Evolutionary conservation across 2,329 filamentous ascomycete species (phyloP), one percentile per base, ranked within the genome.

Genomic region (Colletotrichum sp.): DNA sequence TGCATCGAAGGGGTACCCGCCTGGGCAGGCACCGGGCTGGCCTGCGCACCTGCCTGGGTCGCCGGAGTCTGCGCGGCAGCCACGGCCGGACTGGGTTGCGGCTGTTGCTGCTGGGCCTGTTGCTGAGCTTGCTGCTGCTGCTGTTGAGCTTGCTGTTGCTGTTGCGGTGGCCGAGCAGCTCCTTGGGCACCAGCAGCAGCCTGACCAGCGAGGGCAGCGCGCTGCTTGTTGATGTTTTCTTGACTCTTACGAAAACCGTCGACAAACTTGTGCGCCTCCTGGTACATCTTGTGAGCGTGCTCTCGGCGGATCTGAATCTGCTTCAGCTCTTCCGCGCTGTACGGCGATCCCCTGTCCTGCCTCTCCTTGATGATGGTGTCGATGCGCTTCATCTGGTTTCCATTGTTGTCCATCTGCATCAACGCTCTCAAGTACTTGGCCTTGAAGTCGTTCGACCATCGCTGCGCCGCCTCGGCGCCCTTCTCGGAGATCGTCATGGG

Each of bases 371-470:
- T 81, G 4, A 83, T 77, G 62, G 83, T 83, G 13, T 91, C 89
- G 68, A 90, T 82, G 66, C 82, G 81, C 4, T 81, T 81, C 6
- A 90, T 80, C 63, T 85, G 84, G n/a, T 77, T 80, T 13, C 87
- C 86, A 5, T 85, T 83, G 12, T 78, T 83, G 49, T 91, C 90
- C 85, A 92, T 90, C 3, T 86, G 85, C 77, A 87, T 82, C 8
- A 92, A 80, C 0, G 88, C 89, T 52, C 87, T 83, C 0, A 84
- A 83, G 74, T 91, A 90, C 70, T 85, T 86, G 0, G 85, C 82
- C 78, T 87, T 90, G 36, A 87, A 83, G 2, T 90, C 87, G 9
- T 87, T 83, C 3, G 88, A 80, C 88, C 88, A 91, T 77, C 89
- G 89, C 1, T 81, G 77, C 3, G 85, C 84, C 6, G 85, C 84